Evolutionary conservation across 306 rosid species (phyloP).

Genomic region (Citrullus amarus): DNA sequence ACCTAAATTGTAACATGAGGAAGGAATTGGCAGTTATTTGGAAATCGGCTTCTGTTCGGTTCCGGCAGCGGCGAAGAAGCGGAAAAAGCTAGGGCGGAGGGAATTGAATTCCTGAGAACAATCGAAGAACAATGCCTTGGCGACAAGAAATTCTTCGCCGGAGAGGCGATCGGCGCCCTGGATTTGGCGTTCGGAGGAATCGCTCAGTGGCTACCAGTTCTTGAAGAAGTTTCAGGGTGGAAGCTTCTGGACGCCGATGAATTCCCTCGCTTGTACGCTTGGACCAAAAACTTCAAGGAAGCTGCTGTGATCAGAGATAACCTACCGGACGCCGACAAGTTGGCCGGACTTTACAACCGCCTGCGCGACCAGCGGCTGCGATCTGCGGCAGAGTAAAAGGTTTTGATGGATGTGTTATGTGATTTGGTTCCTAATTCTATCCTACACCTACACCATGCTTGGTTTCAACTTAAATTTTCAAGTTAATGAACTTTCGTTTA

Average conservation of each 20-base stretch:
- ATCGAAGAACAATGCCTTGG: conserved; percentile 19
- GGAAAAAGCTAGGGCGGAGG: conserved; percentile 6
- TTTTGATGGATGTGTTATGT: not conserved
- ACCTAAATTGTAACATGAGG: not conserved
- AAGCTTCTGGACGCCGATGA: conserved; percentile 17
- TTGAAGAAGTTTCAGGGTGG: conserved; percentile 10
- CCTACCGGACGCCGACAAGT: conserved; percentile 17
- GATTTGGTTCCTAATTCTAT: not conserved
- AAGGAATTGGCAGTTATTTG: not conserved
- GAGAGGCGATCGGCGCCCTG: conserved; percentile 14
- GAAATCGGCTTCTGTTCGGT: not conserved
- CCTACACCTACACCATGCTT: no score
- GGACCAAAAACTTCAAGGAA: conserved; percentile 32
- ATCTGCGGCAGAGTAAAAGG: not conserved
- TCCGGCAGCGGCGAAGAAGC: not conserved
- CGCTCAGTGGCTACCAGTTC: not conserved
- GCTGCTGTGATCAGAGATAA: conserved; percentile 27
- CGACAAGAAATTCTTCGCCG: conserved; percentile 19
- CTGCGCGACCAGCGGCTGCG: not conserved
- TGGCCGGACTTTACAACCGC: not conserved
- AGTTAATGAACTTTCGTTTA: no score
- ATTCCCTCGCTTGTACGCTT: conserved; percentile 28
- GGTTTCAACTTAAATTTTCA: no score
- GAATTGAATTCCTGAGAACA: conserved; percentile 5
- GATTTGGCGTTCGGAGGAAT: conserved; percentile 20